phyloP scores from a whole-genome alignment of 345 rosid species.

The Mallotus nudiflorus region DNA sequence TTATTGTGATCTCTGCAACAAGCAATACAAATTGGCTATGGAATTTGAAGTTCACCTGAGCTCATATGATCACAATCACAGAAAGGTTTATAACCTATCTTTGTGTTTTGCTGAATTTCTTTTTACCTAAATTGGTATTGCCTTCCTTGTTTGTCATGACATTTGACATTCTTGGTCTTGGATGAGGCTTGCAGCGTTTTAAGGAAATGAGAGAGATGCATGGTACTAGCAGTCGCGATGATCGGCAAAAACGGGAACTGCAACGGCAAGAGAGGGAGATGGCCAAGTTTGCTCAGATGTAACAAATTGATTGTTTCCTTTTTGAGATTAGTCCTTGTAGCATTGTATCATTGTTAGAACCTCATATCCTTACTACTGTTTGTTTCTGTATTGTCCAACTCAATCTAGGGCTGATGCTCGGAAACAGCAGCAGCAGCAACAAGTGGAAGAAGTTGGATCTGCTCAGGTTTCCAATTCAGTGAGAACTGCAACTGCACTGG shows the following conservation, averaged over 20 bases:
- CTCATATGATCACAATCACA: constrained; percentile 98
- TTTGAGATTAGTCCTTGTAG: background rate
- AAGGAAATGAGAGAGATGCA: constrained; percentile 98
- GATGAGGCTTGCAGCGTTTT: constrained; percentile 60
- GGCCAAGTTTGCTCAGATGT: constrained; percentile 72
- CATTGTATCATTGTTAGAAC: background rate
- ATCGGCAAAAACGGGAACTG: constrained; percentile 76
- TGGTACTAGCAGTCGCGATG: constrained; percentile 85
- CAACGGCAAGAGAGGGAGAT: constrained; percentile 92
- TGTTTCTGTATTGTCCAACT: constrained; percentile 6
- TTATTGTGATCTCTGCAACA: constrained; percentile 93
- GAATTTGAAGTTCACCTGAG: constrained; percentile 95
- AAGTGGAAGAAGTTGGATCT: constrained; percentile 48
- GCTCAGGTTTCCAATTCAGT: constrained; percentile 32
- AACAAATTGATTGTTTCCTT: constrained; percentile 8
- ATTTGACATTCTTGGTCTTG: background rate
- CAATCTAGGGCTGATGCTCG: constrained; percentile 77
- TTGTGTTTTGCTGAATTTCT: background rate
- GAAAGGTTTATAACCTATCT: constrained; percentile 60
- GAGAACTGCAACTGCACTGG: constrained; percentile 44
- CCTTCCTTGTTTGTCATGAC: constrained; percentile 1
- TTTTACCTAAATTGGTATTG: background rate
- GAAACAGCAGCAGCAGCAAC: constrained; percentile 46
- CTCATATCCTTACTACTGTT: background rate
- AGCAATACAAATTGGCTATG: constrained; percentile 93